Evolutionary conservation across 2,329 filamentous ascomycete species (phyloP).

Genomic region (Colletotrichum caudatum): DNA sequence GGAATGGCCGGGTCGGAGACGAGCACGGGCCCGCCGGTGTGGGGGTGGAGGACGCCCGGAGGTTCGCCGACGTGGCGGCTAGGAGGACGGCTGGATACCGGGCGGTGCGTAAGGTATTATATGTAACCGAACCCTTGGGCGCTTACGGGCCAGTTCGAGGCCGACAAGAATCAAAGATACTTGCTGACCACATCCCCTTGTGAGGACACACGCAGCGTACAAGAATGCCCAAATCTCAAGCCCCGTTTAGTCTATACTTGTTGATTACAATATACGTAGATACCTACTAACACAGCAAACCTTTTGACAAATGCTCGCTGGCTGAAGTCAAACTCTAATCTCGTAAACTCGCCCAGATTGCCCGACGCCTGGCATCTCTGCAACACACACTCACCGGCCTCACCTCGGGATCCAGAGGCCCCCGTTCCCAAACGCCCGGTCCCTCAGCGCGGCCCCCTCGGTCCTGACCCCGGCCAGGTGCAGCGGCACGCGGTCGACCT

Average conservation of each 20-base stretch:
- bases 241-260: not conserved
- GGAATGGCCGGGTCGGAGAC: slow-evolving; percentile 10
- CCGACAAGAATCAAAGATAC: not conserved
- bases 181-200: not conserved
- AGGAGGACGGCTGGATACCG: too few relatives aligned
- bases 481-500: slow-evolving; percentile 69
- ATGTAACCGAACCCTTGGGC: too few relatives aligned
- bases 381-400: slow-evolving; percentile 14
- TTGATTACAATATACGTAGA: slow-evolving; percentile 1
- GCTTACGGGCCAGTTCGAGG: too few relatives aligned
- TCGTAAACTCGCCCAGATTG: not conserved
- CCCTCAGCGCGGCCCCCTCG: slow-evolving; percentile 58
- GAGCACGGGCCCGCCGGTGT: not conserved
- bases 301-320: not conserved
- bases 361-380: not conserved
- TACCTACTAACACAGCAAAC: not conserved
- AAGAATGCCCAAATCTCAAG: not conserved
- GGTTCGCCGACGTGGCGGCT: not conserved
- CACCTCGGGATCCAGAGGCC: slow-evolving; percentile 61
- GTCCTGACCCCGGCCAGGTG: slow-evolving; percentile 70
- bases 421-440: slow-evolving; percentile 62
- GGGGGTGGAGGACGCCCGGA: not conserved
- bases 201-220: not conserved
- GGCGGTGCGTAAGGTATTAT: too few relatives aligned
- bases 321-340: not conserved